Evolutionary conservation across 176 grass and related monocot genomes (phyloP).

Genomic region (Pontederia crassipes): DNA sequence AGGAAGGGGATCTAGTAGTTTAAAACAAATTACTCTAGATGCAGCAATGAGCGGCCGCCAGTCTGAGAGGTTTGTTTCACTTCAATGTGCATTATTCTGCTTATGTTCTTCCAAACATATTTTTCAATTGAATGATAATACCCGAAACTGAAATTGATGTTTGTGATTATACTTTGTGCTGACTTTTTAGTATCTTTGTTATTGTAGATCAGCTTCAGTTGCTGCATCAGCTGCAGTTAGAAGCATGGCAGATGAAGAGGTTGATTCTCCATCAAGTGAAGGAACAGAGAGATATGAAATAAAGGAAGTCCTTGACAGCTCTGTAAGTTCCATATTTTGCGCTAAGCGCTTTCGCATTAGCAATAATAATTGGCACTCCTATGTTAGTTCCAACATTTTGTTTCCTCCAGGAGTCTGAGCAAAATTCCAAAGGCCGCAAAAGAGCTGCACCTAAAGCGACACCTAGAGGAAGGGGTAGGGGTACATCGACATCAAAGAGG

Average conservation of each 20-base stretch:
- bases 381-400: background rate
- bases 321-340: conserved; percentile 28
- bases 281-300: conserved; percentile 43
- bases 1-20: conserved; percentile 28
- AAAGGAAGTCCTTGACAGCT: conserved; percentile 38
- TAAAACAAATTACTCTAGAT: conserved; percentile 68
- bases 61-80: conserved; percentile 34
- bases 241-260: conserved; percentile 28
- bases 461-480: conserved; percentile 25
- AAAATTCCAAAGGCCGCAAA: conserved; percentile 34
- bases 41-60: conserved; percentile 25
- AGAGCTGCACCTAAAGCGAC: conserved; percentile 40
- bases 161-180: background rate
- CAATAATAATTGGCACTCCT: background rate
- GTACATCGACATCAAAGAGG: conserved; percentile 27
- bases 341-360: background rate
- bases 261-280: conserved; percentile 42
- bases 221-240: conserved; percentile 18
- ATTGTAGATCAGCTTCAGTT: conserved; percentile 33
- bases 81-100: background rate
- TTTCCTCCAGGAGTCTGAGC: conserved; percentile 41
- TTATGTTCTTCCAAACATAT: background rate
- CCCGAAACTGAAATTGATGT: background rate
- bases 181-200: background rate
- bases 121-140: no score